Evolutionary conservation across 768 basidiomycete species (phyloP).

Genomic region (Rhizopogon vinicolor): DNA sequence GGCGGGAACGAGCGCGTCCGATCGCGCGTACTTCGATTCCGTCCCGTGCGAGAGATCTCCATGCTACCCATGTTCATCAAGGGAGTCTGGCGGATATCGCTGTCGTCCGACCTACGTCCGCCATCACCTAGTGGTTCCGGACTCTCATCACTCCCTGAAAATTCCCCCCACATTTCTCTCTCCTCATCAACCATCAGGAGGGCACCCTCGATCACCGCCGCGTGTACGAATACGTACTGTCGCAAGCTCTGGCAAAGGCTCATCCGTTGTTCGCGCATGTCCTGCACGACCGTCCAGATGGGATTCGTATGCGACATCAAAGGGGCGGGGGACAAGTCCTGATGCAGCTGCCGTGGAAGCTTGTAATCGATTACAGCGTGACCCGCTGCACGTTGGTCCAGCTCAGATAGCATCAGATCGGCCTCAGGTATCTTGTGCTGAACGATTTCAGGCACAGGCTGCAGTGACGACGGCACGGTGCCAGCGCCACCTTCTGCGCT

Average conservation of each 20-base stretch:
- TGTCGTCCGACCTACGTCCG: conserved; percentile 15
- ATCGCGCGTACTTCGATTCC: not conserved
- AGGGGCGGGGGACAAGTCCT: conserved; percentile 46
- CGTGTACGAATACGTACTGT: conserved; percentile 93
- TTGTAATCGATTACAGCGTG: conserved; percentile 47
- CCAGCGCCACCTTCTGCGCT: too few relatives aligned
- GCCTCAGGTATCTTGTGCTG: not conserved
- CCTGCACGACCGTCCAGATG: conserved; percentile 77
- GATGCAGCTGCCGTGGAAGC: conserved; percentile 57
- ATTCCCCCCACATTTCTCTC: conserved; percentile 32
- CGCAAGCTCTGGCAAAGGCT: conserved; percentile 90
- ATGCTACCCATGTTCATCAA: not conserved
- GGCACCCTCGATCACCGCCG: conserved; percentile 77
- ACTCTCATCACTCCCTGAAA: conserved; percentile 15
- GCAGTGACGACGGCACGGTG: not conserved
- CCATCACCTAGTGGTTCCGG: conserved; percentile 8
- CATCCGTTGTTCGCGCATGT: conserved; percentile 96
- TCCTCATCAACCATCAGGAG: conserved; percentile 76
- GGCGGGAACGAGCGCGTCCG: conserved; percentile 7
- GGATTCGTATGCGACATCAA: conserved; percentile 71
- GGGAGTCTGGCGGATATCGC: conserved; percentile 8
- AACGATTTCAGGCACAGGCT: not conserved
- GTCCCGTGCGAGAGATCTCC: not conserved
- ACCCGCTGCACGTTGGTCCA: conserved; percentile 7
- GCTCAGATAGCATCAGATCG: conserved; percentile 2